Percentiles rank a stretch among this genome's conserved stretches.
These are phyloP conservation scores for Esteya vermicola DNA, from an alignment of 2,329 filamentous ascomycete genomes.

Conservation along the genomic window DNA sequence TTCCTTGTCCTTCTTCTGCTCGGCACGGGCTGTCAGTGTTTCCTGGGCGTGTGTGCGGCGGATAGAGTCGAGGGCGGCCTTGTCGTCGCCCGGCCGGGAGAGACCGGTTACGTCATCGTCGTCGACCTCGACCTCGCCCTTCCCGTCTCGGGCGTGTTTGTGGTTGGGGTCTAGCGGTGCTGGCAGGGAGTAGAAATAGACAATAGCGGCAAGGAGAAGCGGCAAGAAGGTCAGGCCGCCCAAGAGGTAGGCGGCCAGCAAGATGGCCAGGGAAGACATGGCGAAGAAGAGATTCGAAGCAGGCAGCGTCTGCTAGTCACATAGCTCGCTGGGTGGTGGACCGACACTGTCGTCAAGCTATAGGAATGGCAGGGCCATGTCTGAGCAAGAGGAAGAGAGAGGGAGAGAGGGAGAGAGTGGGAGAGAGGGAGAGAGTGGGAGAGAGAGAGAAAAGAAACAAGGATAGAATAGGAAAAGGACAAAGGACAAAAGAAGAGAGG, in stretches of 20 bases:
- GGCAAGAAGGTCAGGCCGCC: slow-evolving; percentile 84
- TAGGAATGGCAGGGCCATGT: background rate
- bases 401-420: background rate
- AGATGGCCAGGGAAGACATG: slow-evolving; percentile 27
- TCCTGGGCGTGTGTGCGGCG: slow-evolving; percentile 15
- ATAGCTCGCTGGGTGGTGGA: background rate
- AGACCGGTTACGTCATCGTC: slow-evolving; percentile 18
- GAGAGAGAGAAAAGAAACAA: background rate
- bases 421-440: background rate
- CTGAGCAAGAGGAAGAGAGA: background rate
- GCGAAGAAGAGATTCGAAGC: background rate
- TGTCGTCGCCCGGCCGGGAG: slow-evolving; percentile 49
- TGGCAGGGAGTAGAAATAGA: slow-evolving; percentile 52
- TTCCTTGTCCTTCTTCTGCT: slow-evolving; percentile 23
- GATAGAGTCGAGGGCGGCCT: slow-evolving; percentile 39
- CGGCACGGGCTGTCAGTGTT: background rate
- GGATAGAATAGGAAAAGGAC: background rate
- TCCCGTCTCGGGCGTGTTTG: no score
- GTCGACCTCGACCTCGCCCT: slow-evolving; percentile 9
- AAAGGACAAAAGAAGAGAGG: no score
- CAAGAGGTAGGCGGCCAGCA: slow-evolving; percentile 66
- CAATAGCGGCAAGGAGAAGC: slow-evolving; percentile 39
- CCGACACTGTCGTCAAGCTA: no score
- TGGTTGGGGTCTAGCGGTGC: slow-evolving; percentile 44
- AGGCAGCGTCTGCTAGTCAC: no score